These are phyloP conservation scores for Coffea humblotiana DNA, from an alignment of 305 asterid genomes.

Conservation along the genomic window DNA sequence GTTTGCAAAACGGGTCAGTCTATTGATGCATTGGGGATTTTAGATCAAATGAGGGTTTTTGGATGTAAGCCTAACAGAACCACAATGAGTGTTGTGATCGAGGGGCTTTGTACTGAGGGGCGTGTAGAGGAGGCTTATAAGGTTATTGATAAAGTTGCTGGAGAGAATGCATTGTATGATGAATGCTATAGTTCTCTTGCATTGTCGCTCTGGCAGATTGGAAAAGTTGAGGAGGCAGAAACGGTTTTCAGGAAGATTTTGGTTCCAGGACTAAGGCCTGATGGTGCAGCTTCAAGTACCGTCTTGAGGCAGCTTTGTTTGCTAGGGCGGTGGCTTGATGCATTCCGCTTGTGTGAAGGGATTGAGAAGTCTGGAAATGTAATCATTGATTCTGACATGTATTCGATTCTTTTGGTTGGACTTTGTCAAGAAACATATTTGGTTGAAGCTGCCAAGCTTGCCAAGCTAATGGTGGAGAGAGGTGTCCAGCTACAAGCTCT, in stretches of 20 bases:
- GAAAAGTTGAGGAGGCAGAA: constrained; percentile 53
- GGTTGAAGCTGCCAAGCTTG: constrained; percentile 49
- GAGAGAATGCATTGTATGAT: constrained; percentile 33
- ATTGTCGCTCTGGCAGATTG: constrained; percentile 48
- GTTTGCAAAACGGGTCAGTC: constrained; percentile 57
- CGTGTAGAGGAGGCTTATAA: constrained; percentile 52
- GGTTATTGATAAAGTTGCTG: constrained; percentile 47
- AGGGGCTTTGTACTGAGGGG: constrained; percentile 82
- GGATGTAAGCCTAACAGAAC: constrained; percentile 59
- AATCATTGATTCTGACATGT: constrained; percentile 49
- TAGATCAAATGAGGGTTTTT: constrained; percentile 51
- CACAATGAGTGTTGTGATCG: constrained; percentile 47
- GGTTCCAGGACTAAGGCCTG: constrained; percentile 59
- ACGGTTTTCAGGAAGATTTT: constrained; percentile 52
- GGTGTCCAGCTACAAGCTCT: constrained; percentile 34
- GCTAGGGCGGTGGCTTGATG: constrained; percentile 55
- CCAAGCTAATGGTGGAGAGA: constrained; percentile 40
- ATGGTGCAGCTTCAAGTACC: constrained; percentile 48
- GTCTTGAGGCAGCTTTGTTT: constrained; percentile 43
- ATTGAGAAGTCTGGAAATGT: constrained; percentile 50
- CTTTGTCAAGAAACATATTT: constrained; percentile 51
- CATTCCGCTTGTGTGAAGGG: constrained; percentile 46
- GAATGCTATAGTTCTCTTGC: constrained; percentile 60
- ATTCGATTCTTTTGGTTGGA: constrained; percentile 46
- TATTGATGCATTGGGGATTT: constrained; percentile 48